These are phyloP conservation scores for Penicillium hordei DNA, from an alignment of 2,329 filamentous ascomycete species.

Conservation along the genomic window DNA sequence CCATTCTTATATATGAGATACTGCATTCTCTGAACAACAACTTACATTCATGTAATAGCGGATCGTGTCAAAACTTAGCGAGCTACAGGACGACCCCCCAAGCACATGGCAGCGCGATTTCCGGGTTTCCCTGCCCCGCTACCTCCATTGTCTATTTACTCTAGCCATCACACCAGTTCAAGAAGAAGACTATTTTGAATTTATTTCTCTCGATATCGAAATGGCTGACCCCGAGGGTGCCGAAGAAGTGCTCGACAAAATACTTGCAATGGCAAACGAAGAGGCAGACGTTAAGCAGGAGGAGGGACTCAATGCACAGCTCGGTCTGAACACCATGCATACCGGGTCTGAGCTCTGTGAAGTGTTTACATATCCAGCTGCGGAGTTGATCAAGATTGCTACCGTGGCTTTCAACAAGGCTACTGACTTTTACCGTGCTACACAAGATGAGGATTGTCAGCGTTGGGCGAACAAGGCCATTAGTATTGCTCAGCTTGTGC, in stretches of 20 bases:
- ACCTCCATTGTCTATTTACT: slow-evolving; percentile 3
- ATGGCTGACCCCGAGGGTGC: slow-evolving; percentile 27
- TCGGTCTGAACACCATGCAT: not conserved
- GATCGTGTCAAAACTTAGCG: not conserved
- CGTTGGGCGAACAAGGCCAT: slow-evolving; percentile 42
- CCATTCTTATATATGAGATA: not conserved
- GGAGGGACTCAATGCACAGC: not conserved
- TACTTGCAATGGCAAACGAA: slow-evolving; percentile 25
- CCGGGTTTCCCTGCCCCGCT: not conserved
- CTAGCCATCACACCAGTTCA: not conserved
- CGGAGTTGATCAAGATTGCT: slow-evolving; percentile 60
- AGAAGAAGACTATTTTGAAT: not conserved
- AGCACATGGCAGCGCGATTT: not conserved
- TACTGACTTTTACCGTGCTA: slow-evolving; percentile 51
- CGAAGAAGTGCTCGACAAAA: slow-evolving; percentile 38
- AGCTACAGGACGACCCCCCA: not conserved
- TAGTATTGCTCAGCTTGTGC: slow-evolving; percentile 32
- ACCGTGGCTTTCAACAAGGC: slow-evolving; percentile 56
- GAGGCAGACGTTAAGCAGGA: not conserved
- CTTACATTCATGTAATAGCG: not conserved
- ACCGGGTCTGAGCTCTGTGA: not conserved
- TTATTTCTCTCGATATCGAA: not conserved
- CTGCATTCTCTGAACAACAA: not conserved
- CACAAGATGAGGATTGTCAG: slow-evolving; percentile 32
- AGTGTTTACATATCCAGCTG: slow-evolving; percentile 46